A percentile compares a stretch with the other conserved stretches of the same genome.
These are phyloP conservation scores for Plasmodium gaboni DNA, from an alignment of 169 alveolate genomes.

Conservation along the genomic window DNA sequence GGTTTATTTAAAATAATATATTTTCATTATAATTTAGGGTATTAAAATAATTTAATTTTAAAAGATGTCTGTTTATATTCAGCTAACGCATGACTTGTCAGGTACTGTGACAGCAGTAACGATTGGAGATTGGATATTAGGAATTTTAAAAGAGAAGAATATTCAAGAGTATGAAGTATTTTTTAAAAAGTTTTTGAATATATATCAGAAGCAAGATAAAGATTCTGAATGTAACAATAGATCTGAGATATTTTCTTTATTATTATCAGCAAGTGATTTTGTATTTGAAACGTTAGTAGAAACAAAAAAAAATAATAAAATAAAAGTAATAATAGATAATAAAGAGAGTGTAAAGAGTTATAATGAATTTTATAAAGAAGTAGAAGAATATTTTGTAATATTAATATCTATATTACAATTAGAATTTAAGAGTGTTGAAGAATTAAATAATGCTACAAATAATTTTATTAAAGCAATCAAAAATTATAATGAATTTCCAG, in stretches of 20 bases:
- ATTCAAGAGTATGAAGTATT: slow-evolving; percentile 79
- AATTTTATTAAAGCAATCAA: slow-evolving; percentile 79
- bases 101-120: slow-evolving; percentile 86
- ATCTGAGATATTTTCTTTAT: slow-evolving; percentile 80
- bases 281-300: slow-evolving; percentile 82
- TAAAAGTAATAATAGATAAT: slow-evolving; percentile 74
- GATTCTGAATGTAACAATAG: slow-evolving; percentile 83
- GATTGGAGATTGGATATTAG: slow-evolving; percentile 86
- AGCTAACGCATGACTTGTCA: slow-evolving; percentile 83
- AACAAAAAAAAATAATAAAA: slow-evolving; percentile 79
- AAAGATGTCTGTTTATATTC: slow-evolving; percentile 83
- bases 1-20: too few species aligned
- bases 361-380: slow-evolving; percentile 67
- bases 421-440: slow-evolving; percentile 82
- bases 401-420: slow-evolving; percentile 84
- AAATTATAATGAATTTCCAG: slow-evolving; percentile 78
- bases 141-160: slow-evolving; percentile 79
- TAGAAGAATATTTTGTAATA: slow-evolving; percentile 86
- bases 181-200: slow-evolving; percentile 81
- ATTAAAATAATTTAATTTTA: not conserved
- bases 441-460: slow-evolving; percentile 82
- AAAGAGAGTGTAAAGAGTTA: slow-evolving; percentile 58
- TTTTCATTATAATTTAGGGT: too few species aligned
- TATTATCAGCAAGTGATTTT: slow-evolving; percentile 81
- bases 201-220: slow-evolving; percentile 82